Evolutionary conservation across 768 basidiomycete genomes (phyloP).

Genomic region (Suillus subalutaceus): DNA sequence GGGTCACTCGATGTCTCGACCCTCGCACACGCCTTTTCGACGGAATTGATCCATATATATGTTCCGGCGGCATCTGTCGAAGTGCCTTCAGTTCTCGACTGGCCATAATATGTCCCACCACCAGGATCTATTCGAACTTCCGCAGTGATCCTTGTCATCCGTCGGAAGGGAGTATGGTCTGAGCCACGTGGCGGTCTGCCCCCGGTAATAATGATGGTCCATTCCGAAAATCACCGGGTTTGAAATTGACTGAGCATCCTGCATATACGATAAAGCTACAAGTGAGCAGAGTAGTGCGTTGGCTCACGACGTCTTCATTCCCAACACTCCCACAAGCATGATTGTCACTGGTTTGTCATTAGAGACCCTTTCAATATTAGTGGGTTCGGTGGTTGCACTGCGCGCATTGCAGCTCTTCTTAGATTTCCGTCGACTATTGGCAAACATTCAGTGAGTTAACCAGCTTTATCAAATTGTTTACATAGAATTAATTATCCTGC

Average conservation of each 20-base stretch:
- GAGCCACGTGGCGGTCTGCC: background rate
- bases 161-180: background rate
- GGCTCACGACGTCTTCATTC: background rate
- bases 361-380: constrained; percentile 5
- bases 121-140: background rate
- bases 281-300: background rate
- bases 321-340: background rate
- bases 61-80: background rate
- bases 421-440: constrained; percentile 10
- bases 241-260: background rate
- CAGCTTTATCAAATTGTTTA: background rate
- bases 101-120: background rate
- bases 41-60: background rate
- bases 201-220: background rate
- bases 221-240: background rate
- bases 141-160: background rate
- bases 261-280: background rate
- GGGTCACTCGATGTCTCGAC: background rate
- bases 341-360: constrained; percentile 10
- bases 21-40: background rate
- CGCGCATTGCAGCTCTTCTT: constrained; percentile 9
- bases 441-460: constrained; percentile 11
- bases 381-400: constrained; percentile 10
- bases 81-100: background rate
- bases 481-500: too few relatives aligned